These are phyloP conservation scores for Pseudocohnilembus persalinus DNA, from an alignment of 169 alveolate species.

Conservation along the genomic window DNA sequence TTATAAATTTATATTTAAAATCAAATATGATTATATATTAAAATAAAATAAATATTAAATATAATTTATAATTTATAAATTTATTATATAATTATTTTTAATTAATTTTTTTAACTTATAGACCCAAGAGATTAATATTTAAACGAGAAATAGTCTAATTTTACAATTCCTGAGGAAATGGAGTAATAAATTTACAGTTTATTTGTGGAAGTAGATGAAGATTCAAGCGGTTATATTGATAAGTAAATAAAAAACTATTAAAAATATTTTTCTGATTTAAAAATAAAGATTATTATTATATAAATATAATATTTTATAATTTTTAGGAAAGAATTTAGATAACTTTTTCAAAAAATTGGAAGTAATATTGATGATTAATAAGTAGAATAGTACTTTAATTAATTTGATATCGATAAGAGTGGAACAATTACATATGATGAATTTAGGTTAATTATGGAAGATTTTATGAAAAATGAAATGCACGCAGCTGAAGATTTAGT, in stretches of 20 bases:
- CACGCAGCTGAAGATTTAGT: slow-evolving; percentile 3
- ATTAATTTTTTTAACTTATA: background rate
- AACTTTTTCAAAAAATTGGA: background rate
- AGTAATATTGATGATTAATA: background rate
- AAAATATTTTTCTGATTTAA: background rate
- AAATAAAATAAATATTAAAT: too few relatives aligned
- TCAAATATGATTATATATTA: too few relatives aligned
- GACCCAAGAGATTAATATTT: background rate
- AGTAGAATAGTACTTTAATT: background rate
- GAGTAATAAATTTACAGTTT: slow-evolving; percentile 7
- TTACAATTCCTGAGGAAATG: slow-evolving; percentile 3
- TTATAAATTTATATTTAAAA: too few relatives aligned
- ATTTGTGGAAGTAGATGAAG: slow-evolving; percentile 1
- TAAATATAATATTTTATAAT: background rate
- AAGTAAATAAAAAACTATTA: slow-evolving; percentile 1
- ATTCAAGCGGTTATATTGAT: background rate
- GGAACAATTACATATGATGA: slow-evolving; percentile 16
- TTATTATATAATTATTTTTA: too few relatives aligned
- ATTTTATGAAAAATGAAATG: slow-evolving; percentile 25
- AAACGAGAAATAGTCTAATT: background rate
- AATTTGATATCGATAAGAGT: slow-evolving; percentile 12
- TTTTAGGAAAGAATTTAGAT: background rate
- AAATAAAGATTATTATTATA: too few relatives aligned
- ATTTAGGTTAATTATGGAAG: slow-evolving; percentile 21
- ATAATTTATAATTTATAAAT: too few relatives aligned